These are phyloP conservation scores for Heterobasidion annosum DNA, from an alignment of 1,284 basidiomycete genomes.

Conservation along the genomic window DNA sequence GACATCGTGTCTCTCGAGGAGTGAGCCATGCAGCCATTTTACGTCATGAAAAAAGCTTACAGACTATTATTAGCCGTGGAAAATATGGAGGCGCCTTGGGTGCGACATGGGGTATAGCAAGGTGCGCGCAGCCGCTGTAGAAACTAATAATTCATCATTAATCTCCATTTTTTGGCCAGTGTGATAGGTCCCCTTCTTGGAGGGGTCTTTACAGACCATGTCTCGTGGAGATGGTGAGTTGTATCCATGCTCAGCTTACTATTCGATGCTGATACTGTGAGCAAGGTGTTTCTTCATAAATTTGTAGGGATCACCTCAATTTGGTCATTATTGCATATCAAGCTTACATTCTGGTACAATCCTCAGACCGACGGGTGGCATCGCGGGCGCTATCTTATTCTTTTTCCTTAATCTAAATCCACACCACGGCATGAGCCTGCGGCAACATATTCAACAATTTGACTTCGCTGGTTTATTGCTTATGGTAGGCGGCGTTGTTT, in stretches of 20 bases:
- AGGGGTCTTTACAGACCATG: slow-evolving; percentile 64
- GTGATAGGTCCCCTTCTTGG: slow-evolving; percentile 73
- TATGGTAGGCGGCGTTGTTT: slow-evolving; percentile 65
- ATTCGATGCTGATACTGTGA: slow-evolving; percentile 2
- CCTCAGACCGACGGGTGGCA: slow-evolving; percentile 62
- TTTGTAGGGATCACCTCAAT: slow-evolving; percentile 30
- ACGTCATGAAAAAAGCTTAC: neutral
- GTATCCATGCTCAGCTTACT: neutral
- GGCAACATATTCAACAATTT: slow-evolving; percentile 56
- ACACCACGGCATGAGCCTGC: slow-evolving; percentile 45
- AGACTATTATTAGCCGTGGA: slow-evolving; percentile 42
- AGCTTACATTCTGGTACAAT: neutral
- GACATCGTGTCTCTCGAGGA: slow-evolving; percentile 75
- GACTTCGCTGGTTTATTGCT: slow-evolving; percentile 71
- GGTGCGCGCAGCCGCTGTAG: slow-evolving; percentile 21
- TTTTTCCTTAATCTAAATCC: slow-evolving; percentile 82
- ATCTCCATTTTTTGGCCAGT: slow-evolving; percentile 20
- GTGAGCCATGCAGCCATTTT: slow-evolving; percentile 29
- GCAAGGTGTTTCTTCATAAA: slow-evolving; percentile 70
- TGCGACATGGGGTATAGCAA: slow-evolving; percentile 75
- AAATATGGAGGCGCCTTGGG: slow-evolving; percentile 70
- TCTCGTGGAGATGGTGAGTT: slow-evolving; percentile 63
- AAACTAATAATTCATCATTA: no score
- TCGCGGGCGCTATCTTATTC: slow-evolving; percentile 65
- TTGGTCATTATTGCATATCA: slow-evolving; percentile 3